Conservation (phyloP, 177 flowering plant genomes). For the Tripterygium wilfordii region DNA sequence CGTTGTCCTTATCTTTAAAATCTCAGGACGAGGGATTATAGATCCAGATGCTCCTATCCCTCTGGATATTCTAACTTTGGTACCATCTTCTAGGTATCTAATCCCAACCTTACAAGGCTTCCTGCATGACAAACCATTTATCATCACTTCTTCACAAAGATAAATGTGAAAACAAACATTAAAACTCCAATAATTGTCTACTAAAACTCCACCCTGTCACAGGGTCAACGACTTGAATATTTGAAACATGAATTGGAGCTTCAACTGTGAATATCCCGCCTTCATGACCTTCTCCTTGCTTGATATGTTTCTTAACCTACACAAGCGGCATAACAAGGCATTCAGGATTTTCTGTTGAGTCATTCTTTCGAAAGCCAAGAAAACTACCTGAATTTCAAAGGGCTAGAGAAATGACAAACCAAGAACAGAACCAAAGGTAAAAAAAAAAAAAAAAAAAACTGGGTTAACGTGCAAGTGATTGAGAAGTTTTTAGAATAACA, state of each 20-base stretch:
- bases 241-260: conserved; percentile 95
- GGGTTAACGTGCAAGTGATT: too few species aligned
- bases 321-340: too few species aligned
- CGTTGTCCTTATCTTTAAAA: conserved; percentile 80
- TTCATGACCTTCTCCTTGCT: conserved; percentile 93
- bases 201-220: conserved; percentile 55
- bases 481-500: too few species aligned
- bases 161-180: background rate
- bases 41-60: conserved; percentile 84
- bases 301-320: conserved; percentile 93
- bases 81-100: conserved; percentile 81
- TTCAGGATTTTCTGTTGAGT: too few species aligned
- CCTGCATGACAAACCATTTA: conserved; percentile 31
- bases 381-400: too few species aligned
- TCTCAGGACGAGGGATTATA: conserved; percentile 93
- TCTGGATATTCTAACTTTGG: conserved; percentile 87
- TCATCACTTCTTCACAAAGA: background rate
- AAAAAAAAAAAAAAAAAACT: too few species aligned
- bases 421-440: too few species aligned
- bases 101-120: conserved; percentile 80
- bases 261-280: conserved; percentile 97
- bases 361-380: too few species aligned
- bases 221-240: conserved; percentile 88
- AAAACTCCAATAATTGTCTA: background rate
- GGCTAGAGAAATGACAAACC: too few species aligned